Conservation (phyloP, 257 asterid genomes). For the Lithospermum erythrorhizon region DNA sequence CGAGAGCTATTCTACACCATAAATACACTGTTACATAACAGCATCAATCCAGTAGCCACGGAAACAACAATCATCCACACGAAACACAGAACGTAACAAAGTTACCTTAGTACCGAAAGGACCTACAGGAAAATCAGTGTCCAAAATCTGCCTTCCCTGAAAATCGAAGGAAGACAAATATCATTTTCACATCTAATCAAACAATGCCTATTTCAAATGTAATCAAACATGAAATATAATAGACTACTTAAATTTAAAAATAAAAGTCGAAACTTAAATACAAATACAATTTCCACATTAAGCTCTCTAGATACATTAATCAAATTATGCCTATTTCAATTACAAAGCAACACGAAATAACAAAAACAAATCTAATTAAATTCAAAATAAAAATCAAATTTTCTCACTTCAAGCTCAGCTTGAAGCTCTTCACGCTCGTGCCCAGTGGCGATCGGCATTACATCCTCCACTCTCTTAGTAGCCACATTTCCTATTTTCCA, state of each 20-base stretch:
- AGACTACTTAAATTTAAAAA: neutral
- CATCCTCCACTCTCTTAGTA: slow-evolving; percentile 49
- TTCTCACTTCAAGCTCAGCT: slow-evolving; percentile 44
- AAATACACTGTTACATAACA: no score
- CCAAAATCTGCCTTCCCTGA: slow-evolving; percentile 62
- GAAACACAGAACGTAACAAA: neutral
- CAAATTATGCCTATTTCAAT: neutral
- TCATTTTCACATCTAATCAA: neutral
- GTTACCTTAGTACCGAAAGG: slow-evolving; percentile 93
- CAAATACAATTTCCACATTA: neutral
- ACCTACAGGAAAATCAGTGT: slow-evolving; percentile 61
- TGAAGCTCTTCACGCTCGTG: slow-evolving; percentile 91
- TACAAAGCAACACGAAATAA: neutral
- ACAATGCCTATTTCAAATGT: neutral
- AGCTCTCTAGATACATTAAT: no score
- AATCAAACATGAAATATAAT: neutral
- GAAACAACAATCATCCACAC: neutral
- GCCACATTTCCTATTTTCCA: slow-evolving; percentile 31
- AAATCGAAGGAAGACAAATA: neutral
- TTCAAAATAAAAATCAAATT: neutral
- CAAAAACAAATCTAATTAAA: neutral
- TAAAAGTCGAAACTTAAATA: neutral
- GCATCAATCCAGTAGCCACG: neutral
- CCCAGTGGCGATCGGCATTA: slow-evolving; percentile 95
- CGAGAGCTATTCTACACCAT: no score